These are phyloP conservation scores for Boletus rufocinnamomeus DNA, from an alignment of 768 basidiomycete genomes.

Conservation along the genomic window DNA sequence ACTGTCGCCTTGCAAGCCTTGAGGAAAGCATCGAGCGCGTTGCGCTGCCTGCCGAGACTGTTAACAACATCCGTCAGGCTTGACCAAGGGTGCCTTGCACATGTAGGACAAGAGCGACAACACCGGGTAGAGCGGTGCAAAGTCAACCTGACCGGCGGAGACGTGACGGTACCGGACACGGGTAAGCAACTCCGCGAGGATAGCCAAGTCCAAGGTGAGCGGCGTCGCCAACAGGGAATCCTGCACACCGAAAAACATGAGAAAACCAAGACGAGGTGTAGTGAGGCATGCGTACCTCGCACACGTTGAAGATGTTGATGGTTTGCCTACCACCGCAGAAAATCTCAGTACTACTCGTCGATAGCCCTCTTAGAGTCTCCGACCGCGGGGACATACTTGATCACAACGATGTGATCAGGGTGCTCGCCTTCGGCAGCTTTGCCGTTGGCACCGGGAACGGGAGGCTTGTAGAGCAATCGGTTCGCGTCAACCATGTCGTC, in stretches of 20 bases:
- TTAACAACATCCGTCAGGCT: too few relatives aligned
- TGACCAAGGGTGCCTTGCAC: constrained; percentile 97
- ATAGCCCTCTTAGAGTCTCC: constrained; percentile 99
- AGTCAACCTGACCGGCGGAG: constrained; percentile 52
- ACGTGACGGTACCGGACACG: constrained; percentile 84
- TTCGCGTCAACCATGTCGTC: constrained; percentile 98
- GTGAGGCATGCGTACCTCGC: constrained; percentile 61
- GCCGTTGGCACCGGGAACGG: constrained; percentile 54
- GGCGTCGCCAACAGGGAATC: constrained; percentile 96
- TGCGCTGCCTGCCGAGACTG: too few relatives aligned
- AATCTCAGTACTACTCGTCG: constrained; percentile 98
- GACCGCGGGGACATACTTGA: constrained; percentile 96
- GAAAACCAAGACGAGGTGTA: background rate
- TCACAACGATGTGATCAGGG: constrained; percentile 95
- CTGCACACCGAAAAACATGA: constrained; percentile 36
- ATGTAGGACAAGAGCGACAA: constrained; percentile 94
- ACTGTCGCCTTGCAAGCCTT: too few relatives aligned
- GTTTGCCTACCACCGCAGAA: constrained; percentile 93
- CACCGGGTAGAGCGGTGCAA: constrained; percentile 85
- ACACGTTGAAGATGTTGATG: constrained; percentile 98
- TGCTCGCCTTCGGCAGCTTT: constrained; percentile 86
- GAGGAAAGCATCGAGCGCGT: too few relatives aligned
- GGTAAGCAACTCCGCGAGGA: constrained; percentile 92
- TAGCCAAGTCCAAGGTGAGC: constrained; percentile 90
- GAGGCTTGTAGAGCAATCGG: constrained; percentile 84